Base-by-base conservation (phyloP, 352 stramenopile genomes). In the Phytophthora pluvialis region DNA sequence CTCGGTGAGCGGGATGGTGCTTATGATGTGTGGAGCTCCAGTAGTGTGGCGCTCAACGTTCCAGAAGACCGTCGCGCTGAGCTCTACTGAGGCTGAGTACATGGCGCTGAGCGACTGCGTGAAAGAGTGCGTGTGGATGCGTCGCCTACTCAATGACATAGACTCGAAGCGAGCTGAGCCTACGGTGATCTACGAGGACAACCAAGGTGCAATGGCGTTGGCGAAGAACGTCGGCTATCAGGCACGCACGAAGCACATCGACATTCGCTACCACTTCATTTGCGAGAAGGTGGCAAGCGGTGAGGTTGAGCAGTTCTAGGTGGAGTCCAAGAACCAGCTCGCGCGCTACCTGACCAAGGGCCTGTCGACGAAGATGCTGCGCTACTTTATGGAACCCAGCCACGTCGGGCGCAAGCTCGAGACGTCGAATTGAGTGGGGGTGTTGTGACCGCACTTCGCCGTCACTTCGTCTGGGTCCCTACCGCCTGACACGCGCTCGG, bases 51-150 rank as follows among this genome's bases (percentile, higher is more conserved):
- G 51, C 3, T 55, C n/a, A 16, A 48, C 48, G 1, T 67, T 64
- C 26, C 66, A 75, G 53, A 64, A 60, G 32, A 72, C 52, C 2
- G 65, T 72, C 5, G 47, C 53, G 6, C 51, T 78, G 1, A 75
- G 60, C 31, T 61, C 55, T 15, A 64, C 64, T 29, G 59, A 74
- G 50, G 65, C 59, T 4, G 60, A 78, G 44, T 74, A 71, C 53
- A 71, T 74, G 59, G 59, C 48, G 13, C 33, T 77, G 10, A 59
- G 29, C 38, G 43, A 60, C 4, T 73, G 54, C 26, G 29, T 62
- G 0, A 61, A 77, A 29, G 70, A 67, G 18, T 36, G 39, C 11
- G 21, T 72, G 21, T 72, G 55, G 61, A 57, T 67, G 39, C 45
- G 57, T 13, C 36, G 39, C 1, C 53, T 70, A 13, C 31, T 70